A percentile compares a stretch with the other conserved stretches of the same genome.
phyloP scores from a whole-genome alignment of 805 yeast genomes.

The Yarrowia keelungensis region DNA sequence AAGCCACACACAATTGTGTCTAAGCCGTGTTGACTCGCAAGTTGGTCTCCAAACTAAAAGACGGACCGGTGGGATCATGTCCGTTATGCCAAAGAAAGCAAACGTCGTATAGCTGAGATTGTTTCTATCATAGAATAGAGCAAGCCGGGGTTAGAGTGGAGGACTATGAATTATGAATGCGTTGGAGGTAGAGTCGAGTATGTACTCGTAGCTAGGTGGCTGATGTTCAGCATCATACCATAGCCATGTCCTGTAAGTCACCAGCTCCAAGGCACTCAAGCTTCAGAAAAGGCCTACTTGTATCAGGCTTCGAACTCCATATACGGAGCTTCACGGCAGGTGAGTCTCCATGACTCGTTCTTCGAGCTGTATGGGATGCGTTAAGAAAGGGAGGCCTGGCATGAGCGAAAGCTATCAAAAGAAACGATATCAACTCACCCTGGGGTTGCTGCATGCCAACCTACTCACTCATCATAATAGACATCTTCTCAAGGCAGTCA shows the following conservation, averaged over 20 bases:
- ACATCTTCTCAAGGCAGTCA: too few species aligned
- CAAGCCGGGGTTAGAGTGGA: too few species aligned
- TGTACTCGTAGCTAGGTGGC: too few species aligned
- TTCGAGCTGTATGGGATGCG: not conserved
- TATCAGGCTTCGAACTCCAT: not conserved
- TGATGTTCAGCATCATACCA: too few species aligned
- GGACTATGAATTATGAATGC: too few species aligned
- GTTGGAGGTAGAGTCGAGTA: too few species aligned
- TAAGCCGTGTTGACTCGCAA: constrained; percentile 1
- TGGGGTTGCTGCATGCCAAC: too few species aligned
- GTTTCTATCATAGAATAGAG: not conserved
- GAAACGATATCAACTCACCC: too few species aligned
- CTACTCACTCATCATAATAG: too few species aligned
- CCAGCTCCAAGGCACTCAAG: not conserved
- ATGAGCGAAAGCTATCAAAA: too few species aligned
- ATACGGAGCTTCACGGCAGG: not conserved
- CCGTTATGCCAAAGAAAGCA: not conserved
- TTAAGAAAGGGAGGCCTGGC: too few species aligned
- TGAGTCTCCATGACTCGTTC: not conserved
- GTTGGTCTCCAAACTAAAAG: not conserved
- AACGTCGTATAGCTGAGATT: not conserved
- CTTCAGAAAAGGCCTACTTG: not conserved
- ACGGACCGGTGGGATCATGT: not conserved
- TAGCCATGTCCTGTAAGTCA: too few species aligned
- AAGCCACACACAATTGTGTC: not conserved